These are phyloP conservation scores for Geranium incanum DNA, from an alignment of 441 rosid species.

Conservation along the genomic window DNA sequence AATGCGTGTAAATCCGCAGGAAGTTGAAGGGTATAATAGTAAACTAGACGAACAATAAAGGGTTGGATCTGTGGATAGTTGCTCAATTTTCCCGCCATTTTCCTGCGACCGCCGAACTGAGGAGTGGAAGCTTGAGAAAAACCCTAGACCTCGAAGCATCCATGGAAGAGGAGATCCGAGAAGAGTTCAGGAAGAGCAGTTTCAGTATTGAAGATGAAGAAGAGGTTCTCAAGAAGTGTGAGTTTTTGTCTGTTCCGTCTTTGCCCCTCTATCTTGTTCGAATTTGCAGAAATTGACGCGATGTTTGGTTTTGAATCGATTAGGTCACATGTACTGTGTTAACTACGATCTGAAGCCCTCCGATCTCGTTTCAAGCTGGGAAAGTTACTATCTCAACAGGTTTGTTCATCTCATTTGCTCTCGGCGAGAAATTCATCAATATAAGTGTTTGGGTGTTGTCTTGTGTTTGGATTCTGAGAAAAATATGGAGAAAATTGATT, in stretches of 20 bases:
- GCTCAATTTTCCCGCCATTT: slow-evolving; percentile 10
- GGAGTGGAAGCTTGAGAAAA: neutral
- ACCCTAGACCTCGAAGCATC: slow-evolving; percentile 10
- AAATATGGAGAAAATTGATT: neutral
- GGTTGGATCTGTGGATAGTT: neutral
- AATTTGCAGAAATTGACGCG: slow-evolving; percentile 6
- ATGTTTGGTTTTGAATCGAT: slow-evolving; percentile 9
- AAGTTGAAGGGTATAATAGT: neutral
- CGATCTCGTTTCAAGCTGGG: slow-evolving; percentile 12
- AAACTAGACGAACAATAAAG: neutral
- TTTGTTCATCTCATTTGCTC: neutral
- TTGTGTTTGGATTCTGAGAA: slow-evolving; percentile 8
- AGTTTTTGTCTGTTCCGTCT: neutral
- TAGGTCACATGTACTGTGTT: slow-evolving; percentile 8
- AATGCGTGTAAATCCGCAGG: neutral
- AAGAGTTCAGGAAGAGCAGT: slow-evolving; percentile 9
- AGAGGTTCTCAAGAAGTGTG: slow-evolving; percentile 11
- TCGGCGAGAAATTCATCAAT: neutral
- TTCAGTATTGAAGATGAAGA: slow-evolving; percentile 6
- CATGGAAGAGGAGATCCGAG: slow-evolving; percentile 10
- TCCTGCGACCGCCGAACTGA: slow-evolving; percentile 7
- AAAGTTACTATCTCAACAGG: slow-evolving; percentile 12
- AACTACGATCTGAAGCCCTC: slow-evolving; percentile 12
- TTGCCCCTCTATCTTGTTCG: slow-evolving; percentile 1
- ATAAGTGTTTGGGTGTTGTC: neutral